A percentile compares a stretch with the other conserved stretches of the same genome.
Conservation (phyloP, 2,329 filamentous ascomycete genomes). For the Botrytis pseudocinerea region DNA sequence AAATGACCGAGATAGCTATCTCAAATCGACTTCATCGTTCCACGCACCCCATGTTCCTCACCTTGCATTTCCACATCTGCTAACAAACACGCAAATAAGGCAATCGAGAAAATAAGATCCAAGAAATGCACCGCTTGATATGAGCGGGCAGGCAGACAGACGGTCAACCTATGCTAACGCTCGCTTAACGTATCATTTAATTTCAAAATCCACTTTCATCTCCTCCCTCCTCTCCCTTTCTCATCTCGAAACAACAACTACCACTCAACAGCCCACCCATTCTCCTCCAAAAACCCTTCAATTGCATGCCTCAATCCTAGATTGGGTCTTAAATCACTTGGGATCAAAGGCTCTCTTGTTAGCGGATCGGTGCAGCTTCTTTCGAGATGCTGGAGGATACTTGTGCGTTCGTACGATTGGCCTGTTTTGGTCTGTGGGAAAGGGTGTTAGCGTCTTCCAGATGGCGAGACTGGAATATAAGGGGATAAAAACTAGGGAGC, state of each 20-base stretch:
- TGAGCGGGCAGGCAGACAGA: neutral
- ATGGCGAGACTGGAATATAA: neutral
- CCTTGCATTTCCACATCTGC: neutral
- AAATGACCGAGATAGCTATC: too few relatives aligned
- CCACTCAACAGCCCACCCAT: slow-evolving; percentile 94
- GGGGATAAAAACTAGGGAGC: neutral
- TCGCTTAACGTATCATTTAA: neutral
- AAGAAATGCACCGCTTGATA: neutral
- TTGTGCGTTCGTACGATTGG: slow-evolving; percentile 84
- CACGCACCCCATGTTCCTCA: neutral
- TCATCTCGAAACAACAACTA: slow-evolving; percentile 42
- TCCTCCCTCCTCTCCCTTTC: too few relatives aligned
- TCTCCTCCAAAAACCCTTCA: slow-evolving; percentile 79
- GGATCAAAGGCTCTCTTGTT: slow-evolving; percentile 71
- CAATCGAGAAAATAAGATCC: neutral
- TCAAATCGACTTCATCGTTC: neutral
- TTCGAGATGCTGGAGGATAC: slow-evolving; percentile 82
- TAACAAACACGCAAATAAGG: neutral
- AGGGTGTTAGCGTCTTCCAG: neutral
- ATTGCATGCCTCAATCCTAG: slow-evolving; percentile 78
- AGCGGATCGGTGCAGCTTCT: slow-evolving; percentile 76
- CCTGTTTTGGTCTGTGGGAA: slow-evolving; percentile 70
- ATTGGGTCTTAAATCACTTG: slow-evolving; percentile 76
- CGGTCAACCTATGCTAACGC: neutral
- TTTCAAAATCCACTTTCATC: neutral